Base-by-base conservation (phyloP, 208 protist genomes). In the Leishmania turanica region DNA sequence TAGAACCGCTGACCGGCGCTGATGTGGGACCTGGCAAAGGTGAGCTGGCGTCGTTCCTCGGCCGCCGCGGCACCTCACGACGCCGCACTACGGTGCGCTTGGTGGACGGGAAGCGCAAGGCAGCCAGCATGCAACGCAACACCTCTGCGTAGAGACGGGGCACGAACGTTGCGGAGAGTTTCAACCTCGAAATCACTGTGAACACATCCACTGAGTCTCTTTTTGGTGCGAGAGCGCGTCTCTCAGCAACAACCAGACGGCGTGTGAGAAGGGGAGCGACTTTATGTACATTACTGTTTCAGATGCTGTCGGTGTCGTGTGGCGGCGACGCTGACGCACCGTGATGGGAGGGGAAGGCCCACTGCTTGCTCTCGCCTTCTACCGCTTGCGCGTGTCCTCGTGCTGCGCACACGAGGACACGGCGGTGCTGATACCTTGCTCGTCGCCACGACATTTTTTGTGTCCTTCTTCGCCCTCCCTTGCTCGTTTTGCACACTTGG, bases 31-130 rank as follows among this genome's bases (percentile, higher is more conserved):
- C 74, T 19, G 78, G 79, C 7, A 73, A 72, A 1, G 83, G 60
- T 15, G 83, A 79, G 75, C n/a, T 66, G 31, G 7, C 17, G 0
- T 74, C 42, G 9, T 53, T 27, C 11, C 24, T 74, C 2, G 15
- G 1, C 0, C 77, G 80, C 71, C 65, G 78, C 1, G 37, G 49
- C 3, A 80, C 82, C 7, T 80, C 78, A 0, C 82, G 75, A 40
- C 79, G 66, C n/a, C 53, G 80, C 13, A 83, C 84, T 15, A 87
- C 84, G 19, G 65, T 83, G 27, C 80, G 79, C 70, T 79, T 84
- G 37, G 27, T 77, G 2, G 77, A 80, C n/a, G 71, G 77, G 64
- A 82, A 84, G 69, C 68, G 66, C 2, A 54, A 34, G 27, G 71
- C 27, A 11, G 0, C 53, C 1, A 64, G 4, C 9, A 4, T 17